Conservation (phyloP, 345 rosid species). For the Bretschneidera sinensis region DNA sequence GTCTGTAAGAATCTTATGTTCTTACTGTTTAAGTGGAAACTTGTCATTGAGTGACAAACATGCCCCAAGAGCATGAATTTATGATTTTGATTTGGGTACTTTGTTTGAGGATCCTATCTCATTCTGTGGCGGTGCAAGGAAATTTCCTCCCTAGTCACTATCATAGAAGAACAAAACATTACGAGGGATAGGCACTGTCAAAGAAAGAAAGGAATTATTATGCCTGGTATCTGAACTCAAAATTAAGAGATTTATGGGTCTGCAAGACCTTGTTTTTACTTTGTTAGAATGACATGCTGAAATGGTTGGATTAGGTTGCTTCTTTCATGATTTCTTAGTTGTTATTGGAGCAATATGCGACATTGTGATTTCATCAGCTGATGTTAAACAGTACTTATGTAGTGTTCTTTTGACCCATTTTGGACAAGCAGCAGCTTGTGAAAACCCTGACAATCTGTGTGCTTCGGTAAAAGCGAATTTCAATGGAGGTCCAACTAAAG, state of each 20-base stretch:
- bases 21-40: constrained; percentile 5
- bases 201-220: neutral
- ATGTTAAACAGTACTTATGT: no score
- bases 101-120: neutral
- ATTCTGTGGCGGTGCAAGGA: constrained; percentile 11
- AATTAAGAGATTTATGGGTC: no score
- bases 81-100: neutral
- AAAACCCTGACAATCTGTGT: no score
- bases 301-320: neutral
- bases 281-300: neutral
- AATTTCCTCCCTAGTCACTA: constrained; percentile 8
- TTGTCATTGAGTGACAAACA: constrained; percentile 1
- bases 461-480: no score
- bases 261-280: no score
- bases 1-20: neutral
- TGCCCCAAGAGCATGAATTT: neutral
- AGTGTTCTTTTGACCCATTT: neutral
- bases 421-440: no score
- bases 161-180: neutral
- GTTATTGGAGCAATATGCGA: neutral
- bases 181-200: neutral
- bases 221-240: no score
- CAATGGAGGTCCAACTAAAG: no score
- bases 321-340: neutral
- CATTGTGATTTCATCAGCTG: neutral